Percentiles rank a stretch among this genome's conserved stretches.
Evolutionary conservation across 2,329 filamentous ascomycete species (phyloP).

Genomic region (Cordyceps cicadae): DNA sequence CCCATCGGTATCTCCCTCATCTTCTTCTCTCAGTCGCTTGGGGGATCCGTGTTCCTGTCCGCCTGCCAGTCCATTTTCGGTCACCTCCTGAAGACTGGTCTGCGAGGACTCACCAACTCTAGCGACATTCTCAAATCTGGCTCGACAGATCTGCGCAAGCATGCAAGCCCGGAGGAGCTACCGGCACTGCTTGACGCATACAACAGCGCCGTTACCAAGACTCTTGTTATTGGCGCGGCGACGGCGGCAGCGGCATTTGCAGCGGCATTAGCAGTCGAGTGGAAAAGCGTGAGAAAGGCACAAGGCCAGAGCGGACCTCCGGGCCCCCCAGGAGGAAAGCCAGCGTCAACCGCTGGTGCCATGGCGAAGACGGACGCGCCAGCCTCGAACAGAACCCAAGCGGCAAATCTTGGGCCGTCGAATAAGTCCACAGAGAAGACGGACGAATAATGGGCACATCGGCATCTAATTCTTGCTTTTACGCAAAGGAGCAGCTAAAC

Average conservation of each 20-base stretch:
- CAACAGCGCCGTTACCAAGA: slow-evolving; percentile 5
- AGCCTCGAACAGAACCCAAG: background rate
- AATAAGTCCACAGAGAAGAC: background rate
- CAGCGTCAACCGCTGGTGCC: background rate
- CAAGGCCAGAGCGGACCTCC: slow-evolving; percentile 6
- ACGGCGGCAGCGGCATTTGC: slow-evolving; percentile 3
- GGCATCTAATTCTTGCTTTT: background rate
- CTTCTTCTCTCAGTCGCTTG: slow-evolving; percentile 36
- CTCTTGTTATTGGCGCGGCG: slow-evolving; percentile 3
- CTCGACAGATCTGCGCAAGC: slow-evolving; percentile 2
- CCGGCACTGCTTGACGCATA: slow-evolving; percentile 2
- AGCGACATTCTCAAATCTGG: slow-evolving; percentile 2
- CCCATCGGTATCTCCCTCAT: slow-evolving; percentile 35
- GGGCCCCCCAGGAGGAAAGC: background rate
- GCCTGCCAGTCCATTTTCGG: background rate
- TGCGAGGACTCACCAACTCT: slow-evolving; percentile 1
- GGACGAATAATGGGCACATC: background rate
- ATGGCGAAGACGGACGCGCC: background rate
- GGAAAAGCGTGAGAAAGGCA: slow-evolving; percentile 6
- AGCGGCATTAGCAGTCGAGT: slow-evolving; percentile 3
- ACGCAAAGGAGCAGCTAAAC: background rate
- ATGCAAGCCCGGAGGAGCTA: background rate
- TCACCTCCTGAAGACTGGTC: background rate
- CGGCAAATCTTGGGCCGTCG: background rate
- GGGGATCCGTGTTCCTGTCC: slow-evolving; percentile 36